phyloP scores from a whole-genome alignment of 148 eudicot genomes.

The Simmondsia chinensis region DNA sequence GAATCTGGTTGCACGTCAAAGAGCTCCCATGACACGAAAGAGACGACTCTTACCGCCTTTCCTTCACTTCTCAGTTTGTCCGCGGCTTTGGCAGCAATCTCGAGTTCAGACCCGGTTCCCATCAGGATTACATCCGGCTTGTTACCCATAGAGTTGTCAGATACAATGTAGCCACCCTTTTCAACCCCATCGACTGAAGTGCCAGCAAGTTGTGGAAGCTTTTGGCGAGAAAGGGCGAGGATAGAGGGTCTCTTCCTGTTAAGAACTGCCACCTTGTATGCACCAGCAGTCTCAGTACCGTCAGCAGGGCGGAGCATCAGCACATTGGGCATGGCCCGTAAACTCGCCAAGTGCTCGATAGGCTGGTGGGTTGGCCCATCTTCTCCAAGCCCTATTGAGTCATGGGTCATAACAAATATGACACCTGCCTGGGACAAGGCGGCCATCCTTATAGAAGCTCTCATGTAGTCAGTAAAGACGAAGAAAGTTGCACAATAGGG shows the following conservation, averaged over 20 bases:
- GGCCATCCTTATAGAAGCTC: constrained; percentile 84
- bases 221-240: constrained; percentile 88
- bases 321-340: constrained; percentile 98
- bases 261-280: constrained; percentile 68
- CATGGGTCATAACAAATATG: constrained; percentile 97
- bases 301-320: constrained; percentile 96
- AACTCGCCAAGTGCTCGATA: constrained; percentile 90
- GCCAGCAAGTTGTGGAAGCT: constrained; percentile 75
- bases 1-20: constrained; percentile 70
- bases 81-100: constrained; percentile 76
- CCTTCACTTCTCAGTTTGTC: constrained; percentile 95
- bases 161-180: constrained; percentile 71
- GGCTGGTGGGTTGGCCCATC: constrained; percentile 99
- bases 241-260: constrained; percentile 64
- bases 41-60: constrained; percentile 85
- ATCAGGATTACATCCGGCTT: constrained; percentile 88
- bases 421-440: constrained; percentile 78
- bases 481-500: constrained; percentile 98
- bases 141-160: constrained; percentile 70
- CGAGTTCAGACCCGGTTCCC: constrained; percentile 91
- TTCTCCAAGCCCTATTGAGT: constrained; percentile 95
- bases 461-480: constrained; percentile 97
- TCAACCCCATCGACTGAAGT: constrained; percentile 78
- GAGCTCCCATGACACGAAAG: constrained; percentile 90
- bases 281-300: constrained; percentile 90